Evolutionary conservation across 2,329 filamentous ascomycete species (phyloP), one percentile per base, ranked within the genome.

Genomic region (Fusarium xylarioides): DNA sequence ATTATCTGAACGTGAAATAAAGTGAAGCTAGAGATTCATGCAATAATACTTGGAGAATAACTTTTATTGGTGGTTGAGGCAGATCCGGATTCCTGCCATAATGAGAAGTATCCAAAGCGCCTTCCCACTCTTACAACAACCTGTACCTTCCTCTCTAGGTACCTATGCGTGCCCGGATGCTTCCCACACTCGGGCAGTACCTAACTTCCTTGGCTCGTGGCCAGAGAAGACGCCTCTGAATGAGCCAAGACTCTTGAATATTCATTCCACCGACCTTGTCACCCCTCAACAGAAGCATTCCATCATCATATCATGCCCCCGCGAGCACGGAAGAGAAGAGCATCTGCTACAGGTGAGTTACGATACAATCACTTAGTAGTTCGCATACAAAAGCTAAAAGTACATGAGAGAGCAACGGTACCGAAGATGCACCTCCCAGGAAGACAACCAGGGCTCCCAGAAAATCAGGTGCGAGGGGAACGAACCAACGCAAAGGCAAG

Each of bases 241-340:
- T 21, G 11, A 11, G 18, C 11, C 23, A 23, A 32, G 32, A 30
- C 10, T n/a, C 11, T 28, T 19, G 12, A 11, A 15, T 21, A 30
- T 21, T 28, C n/a, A 23, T 56, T 21, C 34, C 16, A 28, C 30
- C 26, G 11, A 34, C 38, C 34, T 30, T 7, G 16, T 21, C 23
- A 28, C 15, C 26, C 50, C 18, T 44, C 15, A 4, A 18, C 1
- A 19, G 18, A 53, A 43, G 19, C 8, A 12, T 15, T 26, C 12
- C 35, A 38, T 23, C 8, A 18, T 19, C 12, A 55, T 7, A 52
- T 9, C 32, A 81, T 81, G 80, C 73, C 79, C 10, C 74, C 77
- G 19, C 66, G 53, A 53, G 74, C 74, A 16, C 66, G 76, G n/a
- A 81, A 79, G 46, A 77, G 77, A 63, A 80, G 74, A 34, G 47